phyloP scores from a whole-genome alignment of 805 yeast genomes.

The Debaryomyces castellii region DNA sequence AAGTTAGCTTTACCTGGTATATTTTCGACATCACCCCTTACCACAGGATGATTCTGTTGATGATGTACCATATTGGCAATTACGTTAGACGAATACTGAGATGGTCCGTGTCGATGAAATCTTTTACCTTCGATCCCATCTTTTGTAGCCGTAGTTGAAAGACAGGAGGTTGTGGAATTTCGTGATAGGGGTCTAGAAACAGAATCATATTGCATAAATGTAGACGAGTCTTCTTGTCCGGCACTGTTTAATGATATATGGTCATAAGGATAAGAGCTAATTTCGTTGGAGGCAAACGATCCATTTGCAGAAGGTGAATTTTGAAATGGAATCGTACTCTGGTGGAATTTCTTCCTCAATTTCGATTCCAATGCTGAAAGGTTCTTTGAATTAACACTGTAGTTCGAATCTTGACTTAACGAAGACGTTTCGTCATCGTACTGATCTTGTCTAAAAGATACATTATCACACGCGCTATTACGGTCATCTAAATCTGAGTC shows the following conservation, averaged over 20 bases:
- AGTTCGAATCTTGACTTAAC: conserved; percentile 15
- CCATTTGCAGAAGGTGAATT: conserved; percentile 17
- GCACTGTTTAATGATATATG: neutral
- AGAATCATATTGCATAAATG: conserved; percentile 16
- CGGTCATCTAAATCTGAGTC: conserved; percentile 9
- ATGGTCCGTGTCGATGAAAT: conserved; percentile 44
- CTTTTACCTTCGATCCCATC: conserved; percentile 71
- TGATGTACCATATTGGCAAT: conserved; percentile 27
- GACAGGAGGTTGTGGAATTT: conserved; percentile 60
- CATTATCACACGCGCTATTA: neutral
- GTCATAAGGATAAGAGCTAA: conserved; percentile 5
- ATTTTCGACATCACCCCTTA: neutral
- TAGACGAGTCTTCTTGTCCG: conserved; percentile 4
- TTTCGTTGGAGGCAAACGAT: conserved; percentile 24
- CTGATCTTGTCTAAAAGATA: conserved; percentile 4
- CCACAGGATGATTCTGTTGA: conserved; percentile 3
- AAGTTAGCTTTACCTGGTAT: neutral
- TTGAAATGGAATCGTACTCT: neutral
- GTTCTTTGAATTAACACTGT: conserved; percentile 20
- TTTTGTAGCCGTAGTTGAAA: conserved; percentile 73
- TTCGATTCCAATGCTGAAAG: conserved; percentile 10
- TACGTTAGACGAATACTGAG: conserved; percentile 32
- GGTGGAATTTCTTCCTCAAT: neutral
- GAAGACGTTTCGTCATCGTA: conserved; percentile 14
- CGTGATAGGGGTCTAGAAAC: conserved; percentile 60